Evolutionary conservation across 345 rosid species (phyloP).

Genomic region (Eucalyptus decipiens): DNA sequence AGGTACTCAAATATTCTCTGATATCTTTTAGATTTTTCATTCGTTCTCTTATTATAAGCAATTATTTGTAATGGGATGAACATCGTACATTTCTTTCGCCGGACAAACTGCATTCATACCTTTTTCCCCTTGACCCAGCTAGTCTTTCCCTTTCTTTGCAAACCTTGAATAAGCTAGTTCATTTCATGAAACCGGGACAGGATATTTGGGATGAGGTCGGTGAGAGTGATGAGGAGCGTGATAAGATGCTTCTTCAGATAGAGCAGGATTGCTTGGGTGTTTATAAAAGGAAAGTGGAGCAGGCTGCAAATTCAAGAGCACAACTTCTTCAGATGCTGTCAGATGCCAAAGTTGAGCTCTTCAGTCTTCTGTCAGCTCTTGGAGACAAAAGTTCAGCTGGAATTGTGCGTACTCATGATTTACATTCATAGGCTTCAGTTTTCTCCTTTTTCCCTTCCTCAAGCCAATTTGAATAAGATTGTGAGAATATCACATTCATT

Average conservation of each 20-base stretch:
- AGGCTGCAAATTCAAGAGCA: slow-evolving; percentile 69
- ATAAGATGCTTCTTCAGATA: slow-evolving; percentile 86
- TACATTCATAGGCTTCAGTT: background rate
- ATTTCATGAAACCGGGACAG: slow-evolving; percentile 12
- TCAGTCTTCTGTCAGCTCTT: slow-evolving; percentile 62
- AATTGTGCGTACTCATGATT: slow-evolving; percentile 36
- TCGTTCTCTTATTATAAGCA: background rate
- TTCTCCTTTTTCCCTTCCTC: background rate
- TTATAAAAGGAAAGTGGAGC: slow-evolving; percentile 87
- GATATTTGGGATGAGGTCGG: slow-evolving; percentile 99
- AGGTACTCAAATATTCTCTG: slow-evolving; percentile 29
- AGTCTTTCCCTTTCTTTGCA: background rate
- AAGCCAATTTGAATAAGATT: background rate
- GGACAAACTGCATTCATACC: background rate
- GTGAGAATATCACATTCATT: background rate
- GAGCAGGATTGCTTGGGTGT: slow-evolving; percentile 88
- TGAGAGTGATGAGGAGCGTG: slow-evolving; percentile 87
- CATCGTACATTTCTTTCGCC: background rate
- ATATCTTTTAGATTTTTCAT: background rate
- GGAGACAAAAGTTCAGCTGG: slow-evolving; percentile 65
- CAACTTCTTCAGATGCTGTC: slow-evolving; percentile 79
- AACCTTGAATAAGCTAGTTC: background rate
- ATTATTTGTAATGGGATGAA: background rate
- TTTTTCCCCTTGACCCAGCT: background rate
- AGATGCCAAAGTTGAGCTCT: slow-evolving; percentile 77